A percentile compares a stretch with the other conserved stretches of the same genome.
Evolutionary conservation across 371 early-diverging fungal genomes (phyloP).

Genomic region (Rhizopus stolonifer): DNA sequence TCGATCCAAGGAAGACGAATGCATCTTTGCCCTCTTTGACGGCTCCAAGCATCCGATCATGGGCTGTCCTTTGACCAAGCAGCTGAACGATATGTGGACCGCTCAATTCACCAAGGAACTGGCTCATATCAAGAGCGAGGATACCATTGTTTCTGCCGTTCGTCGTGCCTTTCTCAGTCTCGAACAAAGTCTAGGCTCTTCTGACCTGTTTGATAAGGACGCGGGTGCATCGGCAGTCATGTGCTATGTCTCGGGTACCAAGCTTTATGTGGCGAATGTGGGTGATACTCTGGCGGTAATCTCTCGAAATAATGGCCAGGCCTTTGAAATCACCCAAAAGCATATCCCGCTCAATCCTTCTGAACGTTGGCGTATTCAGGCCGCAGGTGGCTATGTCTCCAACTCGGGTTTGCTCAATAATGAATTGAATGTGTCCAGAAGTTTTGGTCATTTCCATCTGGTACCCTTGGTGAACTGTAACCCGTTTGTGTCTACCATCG

Average conservation of each 20-base stretch:
- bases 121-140: constrained; percentile 53
- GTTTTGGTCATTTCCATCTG: constrained; percentile 84
- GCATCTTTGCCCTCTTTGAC: constrained; percentile 87
- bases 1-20: constrained; percentile 77
- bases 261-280: constrained; percentile 85
- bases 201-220: constrained; percentile 43
- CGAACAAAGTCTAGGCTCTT: constrained; percentile 68
- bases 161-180: constrained; percentile 74
- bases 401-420: constrained; percentile 71
- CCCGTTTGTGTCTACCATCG: constrained; percentile 72
- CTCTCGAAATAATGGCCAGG: constrained; percentile 73
- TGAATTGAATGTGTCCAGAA: constrained; percentile 70
- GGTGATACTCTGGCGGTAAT: constrained; percentile 88
- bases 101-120: constrained; percentile 72
- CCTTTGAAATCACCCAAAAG: constrained; percentile 70
- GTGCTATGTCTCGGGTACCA: constrained; percentile 74
- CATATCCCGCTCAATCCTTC: constrained; percentile 70
- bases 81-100: constrained; percentile 69
- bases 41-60: constrained; percentile 58
- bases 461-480: constrained; percentile 84
- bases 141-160: constrained; percentile 59
- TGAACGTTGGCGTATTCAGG: constrained; percentile 75
- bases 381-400: constrained; percentile 79
- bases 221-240: constrained; percentile 71
- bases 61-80: constrained; percentile 63